Evolutionary conservation across 345 rosid genomes (phyloP), one percentile per base, ranked within the genome.

Genomic region (Noccaea caerulescens): DNA sequence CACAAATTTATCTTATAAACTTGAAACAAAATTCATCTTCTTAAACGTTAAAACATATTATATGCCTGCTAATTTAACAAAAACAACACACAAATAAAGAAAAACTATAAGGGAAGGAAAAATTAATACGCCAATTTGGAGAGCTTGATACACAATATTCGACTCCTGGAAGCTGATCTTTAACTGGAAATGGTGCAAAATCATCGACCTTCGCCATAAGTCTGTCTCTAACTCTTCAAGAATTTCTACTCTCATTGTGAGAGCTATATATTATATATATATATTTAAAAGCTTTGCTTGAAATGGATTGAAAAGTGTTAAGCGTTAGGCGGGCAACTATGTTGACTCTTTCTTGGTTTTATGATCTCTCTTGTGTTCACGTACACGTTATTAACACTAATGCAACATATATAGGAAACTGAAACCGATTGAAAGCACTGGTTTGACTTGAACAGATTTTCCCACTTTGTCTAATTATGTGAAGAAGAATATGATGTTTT

Each of bases 101-200:
- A 42, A 25, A 32, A 47, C 10, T 11, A 41, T 41, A 53, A 18
- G 43, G n/a, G 38, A 4, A 9, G 8, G 8, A 6, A 54, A 16
- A 30, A 41, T 14, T 42, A 42, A 13, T 83, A 93, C 97, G 80
- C 98, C 98, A 93, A 14, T 83, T 41, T 39, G 98, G 98, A 72
- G 81, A 73, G 76, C 97, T 93, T 54, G 87, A 80, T 50, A 89
- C 78, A 76, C 97, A 91, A 71, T 59, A 79, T 34, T 89, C 94
- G 30, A 93, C 81, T 56, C 91, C 96, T 2, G 97, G 97, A 34
- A 89, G 97, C 84, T 93, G 97, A 52, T 87, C 93, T 72, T 84
- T 91, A 46, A 85, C 72, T 1, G 98, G 98, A 78, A 82, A 84
- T 0, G 98, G 96, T 36, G 76, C 81, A 64, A 86, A 84, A 68